These are phyloP conservation scores for Colletotrichum sidae DNA, from an alignment of 2,329 filamentous ascomycete species.

Conservation along the genomic window DNA sequence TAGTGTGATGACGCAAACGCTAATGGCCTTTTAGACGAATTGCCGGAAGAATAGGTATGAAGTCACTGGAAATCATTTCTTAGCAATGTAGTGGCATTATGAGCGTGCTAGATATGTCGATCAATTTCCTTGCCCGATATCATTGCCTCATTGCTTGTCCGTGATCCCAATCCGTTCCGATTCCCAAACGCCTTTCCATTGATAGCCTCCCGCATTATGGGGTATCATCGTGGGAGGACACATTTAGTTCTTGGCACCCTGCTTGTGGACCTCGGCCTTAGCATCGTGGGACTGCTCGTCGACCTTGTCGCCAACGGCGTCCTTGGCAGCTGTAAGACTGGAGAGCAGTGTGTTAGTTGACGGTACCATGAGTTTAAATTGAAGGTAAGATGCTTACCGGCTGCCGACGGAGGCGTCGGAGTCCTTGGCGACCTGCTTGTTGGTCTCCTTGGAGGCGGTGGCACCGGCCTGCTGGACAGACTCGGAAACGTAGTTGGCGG, in stretches of 20 bases:
- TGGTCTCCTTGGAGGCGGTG: slow-evolving; percentile 74
- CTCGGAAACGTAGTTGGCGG: slow-evolving; percentile 77
- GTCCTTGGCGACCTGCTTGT: slow-evolving; percentile 77
- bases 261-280: slow-evolving; percentile 57
- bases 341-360: slow-evolving; percentile 42
- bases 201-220: slow-evolving; percentile 32
- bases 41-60: not conserved
- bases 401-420: slow-evolving; percentile 62
- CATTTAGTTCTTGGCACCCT: slow-evolving; percentile 39
- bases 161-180: slow-evolving; percentile 1
- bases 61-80: not conserved
- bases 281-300: slow-evolving; percentile 53
- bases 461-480: slow-evolving; percentile 67
- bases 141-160: slow-evolving; percentile 31
- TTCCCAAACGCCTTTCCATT: slow-evolving; percentile 32
- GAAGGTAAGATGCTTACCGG: slow-evolving; percentile 56
- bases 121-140: slow-evolving; percentile 10
- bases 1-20: no score
- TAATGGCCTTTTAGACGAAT: no score
- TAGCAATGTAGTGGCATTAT: slow-evolving; percentile 37
- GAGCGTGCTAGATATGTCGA: slow-evolving; percentile 26
- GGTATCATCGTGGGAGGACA: slow-evolving; percentile 34
- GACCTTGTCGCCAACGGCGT: slow-evolving; percentile 60
- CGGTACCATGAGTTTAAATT: not conserved
- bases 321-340: slow-evolving; percentile 62